Evolutionary conservation across 208 protist species (phyloP), one percentile per base, ranked within the genome.

Genomic region (Angomonas ambiguus): DNA sequence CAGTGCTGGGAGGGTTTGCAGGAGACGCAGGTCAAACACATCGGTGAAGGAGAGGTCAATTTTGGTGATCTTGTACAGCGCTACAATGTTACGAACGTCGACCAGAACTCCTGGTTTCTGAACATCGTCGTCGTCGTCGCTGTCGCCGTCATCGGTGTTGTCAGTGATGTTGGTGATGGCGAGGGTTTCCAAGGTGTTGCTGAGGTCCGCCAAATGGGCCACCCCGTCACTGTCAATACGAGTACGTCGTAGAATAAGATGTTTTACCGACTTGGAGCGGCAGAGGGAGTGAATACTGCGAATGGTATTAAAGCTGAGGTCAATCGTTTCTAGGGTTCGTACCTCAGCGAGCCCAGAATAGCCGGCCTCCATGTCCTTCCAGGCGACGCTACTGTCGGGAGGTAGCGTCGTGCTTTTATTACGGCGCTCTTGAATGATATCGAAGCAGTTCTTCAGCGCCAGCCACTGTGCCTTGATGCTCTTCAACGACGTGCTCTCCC

Each of bases 391-490:
- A 35, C 3, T 22, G 42, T 25, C 62, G 11, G 38, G 38, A n/a
- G 38, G 38, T 16, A 45, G 8, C 38, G 38, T 45, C 38, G 38
- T 45, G 11, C n/a, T n/a, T n/a, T n/a, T n/a, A n/a, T n/a, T n/a
- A n/a, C n/a, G n/a, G n/a, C n/a, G n/a, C n/a, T n/a, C n/a, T n/a
- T n/a, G n/a, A n/a, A n/a, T n/a, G 34, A 30, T 10, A 22, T 16
- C 13, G 28, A 25, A 35, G 28, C 49, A 16, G 64, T 77, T 68
- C 63, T 75, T 69, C 59, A 65, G 69, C 33, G 59, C 34, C 25
- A 91, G 67, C 82, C 85, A 91, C 72, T 91, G 85, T 31, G 85
- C 85, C 31, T 75, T 83, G 20, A 91, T 32, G n/a, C 48, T 72
- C 35, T 68, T 68, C 33, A 91, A 71, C 22, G 85, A 77, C 35